phyloP scores from a whole-genome alignment of 1,139 yeast genomes.

The Protomyces pachydermus region DNA sequence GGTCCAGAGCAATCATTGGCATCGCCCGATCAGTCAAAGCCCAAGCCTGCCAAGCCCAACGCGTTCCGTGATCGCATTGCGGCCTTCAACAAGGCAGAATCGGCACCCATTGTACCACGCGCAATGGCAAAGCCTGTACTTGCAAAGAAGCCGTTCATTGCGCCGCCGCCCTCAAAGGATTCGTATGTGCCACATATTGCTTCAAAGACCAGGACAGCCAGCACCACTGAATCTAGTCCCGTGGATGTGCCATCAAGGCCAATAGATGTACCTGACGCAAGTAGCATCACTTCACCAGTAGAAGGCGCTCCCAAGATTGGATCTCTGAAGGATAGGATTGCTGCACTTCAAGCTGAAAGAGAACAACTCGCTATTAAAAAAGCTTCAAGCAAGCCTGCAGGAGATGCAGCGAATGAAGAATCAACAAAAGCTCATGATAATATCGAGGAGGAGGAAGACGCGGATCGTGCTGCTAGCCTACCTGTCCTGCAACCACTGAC shows the following conservation, averaged over 20 bases:
- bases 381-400: neutral
- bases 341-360: conserved; percentile 20
- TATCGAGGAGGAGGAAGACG: neutral
- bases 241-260: neutral
- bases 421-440: neutral
- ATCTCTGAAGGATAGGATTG: conserved; percentile 17
- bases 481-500: neutral
- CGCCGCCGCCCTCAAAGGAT: conserved; percentile 43
- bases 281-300: neutral
- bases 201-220: neutral
- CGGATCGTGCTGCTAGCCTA: neutral
- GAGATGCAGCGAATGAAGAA: neutral
- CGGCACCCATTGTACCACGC: conserved; percentile 43
- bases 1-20: neutral
- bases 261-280: neutral
- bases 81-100: conserved; percentile 44
- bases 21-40: neutral
- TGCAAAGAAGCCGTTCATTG: conserved; percentile 43
- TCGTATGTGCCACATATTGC: conserved; percentile 6
- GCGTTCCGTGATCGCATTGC: conserved; percentile 44
- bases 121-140: conserved; percentile 40
- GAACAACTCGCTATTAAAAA: conserved; percentile 5
- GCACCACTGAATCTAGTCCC: neutral
- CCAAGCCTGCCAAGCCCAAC: conserved; percentile 19
- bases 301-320: conserved; percentile 18